phyloP scores from a whole-genome alignment of 192 early-diverging fungal genomes.

The Obelidium mucronatum region DNA sequence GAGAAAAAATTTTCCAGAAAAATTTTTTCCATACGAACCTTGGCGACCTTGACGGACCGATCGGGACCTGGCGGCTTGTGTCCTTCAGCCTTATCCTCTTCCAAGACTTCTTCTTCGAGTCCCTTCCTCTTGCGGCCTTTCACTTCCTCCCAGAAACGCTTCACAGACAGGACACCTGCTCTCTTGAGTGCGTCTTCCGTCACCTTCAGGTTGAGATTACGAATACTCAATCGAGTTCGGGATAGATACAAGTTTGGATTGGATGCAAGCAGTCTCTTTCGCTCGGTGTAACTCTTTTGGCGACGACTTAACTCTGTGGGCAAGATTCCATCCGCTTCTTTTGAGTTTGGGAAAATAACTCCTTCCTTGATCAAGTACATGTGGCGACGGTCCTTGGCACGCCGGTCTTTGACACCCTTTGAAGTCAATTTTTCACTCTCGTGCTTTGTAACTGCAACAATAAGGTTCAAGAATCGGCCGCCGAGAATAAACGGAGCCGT shows the following conservation, averaged over 20 bases:
- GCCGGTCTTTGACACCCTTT: conserved; percentile 64
- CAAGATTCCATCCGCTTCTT: conserved; percentile 72
- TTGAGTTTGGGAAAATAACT: conserved; percentile 85
- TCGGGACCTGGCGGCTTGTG: conserved; percentile 38
- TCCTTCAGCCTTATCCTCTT: conserved; percentile 74
- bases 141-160: conserved; percentile 61
- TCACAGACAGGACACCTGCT: conserved; percentile 42
- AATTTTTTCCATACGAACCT: conserved; percentile 20
- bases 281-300: conserved; percentile 78
- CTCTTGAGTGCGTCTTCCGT: conserved; percentile 75
- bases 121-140: conserved; percentile 40
- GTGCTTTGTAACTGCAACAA: conserved; percentile 76
- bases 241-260: conserved; percentile 93
- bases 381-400: conserved; percentile 81
- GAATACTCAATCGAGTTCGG: conserved; percentile 86
- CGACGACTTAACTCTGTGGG: conserved; percentile 84
- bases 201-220: conserved; percentile 79
- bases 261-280: conserved; percentile 79
- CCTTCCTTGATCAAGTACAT: conserved; percentile 93
- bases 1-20: too few relatives aligned
- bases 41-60: conserved; percentile 61
- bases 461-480: conserved; percentile 84
- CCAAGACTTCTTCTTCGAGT: conserved; percentile 68
- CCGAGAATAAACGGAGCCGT: conserved; percentile 73
- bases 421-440: conserved; percentile 73